phyloP scores from a whole-genome alignment of 805 yeast genomes.

The Candida peoriensis region DNA sequence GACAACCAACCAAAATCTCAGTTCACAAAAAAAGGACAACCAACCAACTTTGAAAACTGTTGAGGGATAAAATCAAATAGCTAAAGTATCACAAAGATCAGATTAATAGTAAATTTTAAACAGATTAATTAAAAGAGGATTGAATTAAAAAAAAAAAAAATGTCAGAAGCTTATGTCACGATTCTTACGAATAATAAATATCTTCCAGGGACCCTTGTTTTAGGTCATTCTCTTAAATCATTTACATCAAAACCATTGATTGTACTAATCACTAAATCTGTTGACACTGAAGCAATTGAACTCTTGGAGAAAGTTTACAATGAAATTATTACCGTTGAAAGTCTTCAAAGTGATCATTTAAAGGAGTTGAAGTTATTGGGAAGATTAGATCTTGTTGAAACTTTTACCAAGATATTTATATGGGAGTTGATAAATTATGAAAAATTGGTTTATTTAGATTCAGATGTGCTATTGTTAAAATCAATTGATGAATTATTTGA shows the following conservation, averaged over 20 bases:
- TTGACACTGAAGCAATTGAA: constrained; percentile 21
- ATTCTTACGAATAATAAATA: constrained; percentile 43
- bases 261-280: constrained; percentile 11
- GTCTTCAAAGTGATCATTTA: constrained; percentile 13
- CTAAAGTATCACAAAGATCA: too few species aligned
- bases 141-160: too few species aligned
- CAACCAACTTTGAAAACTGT: too few species aligned
- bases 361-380: constrained; percentile 29
- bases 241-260: constrained; percentile 9
- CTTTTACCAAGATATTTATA: constrained; percentile 42
- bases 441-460: constrained; percentile 54
- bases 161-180: constrained; percentile 34
- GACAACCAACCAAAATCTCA: too few species aligned
- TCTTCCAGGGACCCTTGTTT: constrained; percentile 49
- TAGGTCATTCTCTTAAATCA: constrained; percentile 35
- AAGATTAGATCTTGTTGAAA: constrained; percentile 45
- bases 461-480: constrained; percentile 49
- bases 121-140: too few species aligned
- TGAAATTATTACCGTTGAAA: constrained; percentile 24
- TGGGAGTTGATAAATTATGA: constrained; percentile 41
- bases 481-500: constrained; percentile 22
- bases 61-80: too few species aligned
- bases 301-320: constrained; percentile 18
- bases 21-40: too few species aligned
- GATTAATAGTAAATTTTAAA: too few species aligned